These are phyloP conservation scores for Hymenoscyphus infarciens DNA, from an alignment of 2,329 filamentous ascomycete species.

Conservation along the genomic window DNA sequence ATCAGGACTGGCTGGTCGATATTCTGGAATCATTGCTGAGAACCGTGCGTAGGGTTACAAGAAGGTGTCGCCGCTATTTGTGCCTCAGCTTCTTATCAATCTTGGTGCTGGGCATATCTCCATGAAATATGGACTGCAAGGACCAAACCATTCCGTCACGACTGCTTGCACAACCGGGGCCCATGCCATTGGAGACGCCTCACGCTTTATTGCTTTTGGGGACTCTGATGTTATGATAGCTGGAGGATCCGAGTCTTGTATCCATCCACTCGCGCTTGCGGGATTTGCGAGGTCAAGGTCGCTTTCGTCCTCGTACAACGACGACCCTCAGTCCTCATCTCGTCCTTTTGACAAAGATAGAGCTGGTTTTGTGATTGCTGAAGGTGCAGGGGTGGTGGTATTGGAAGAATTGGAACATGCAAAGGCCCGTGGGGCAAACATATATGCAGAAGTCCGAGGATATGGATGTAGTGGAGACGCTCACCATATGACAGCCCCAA, in stretches of 20 bases:
- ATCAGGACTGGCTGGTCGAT: conserved; percentile 2
- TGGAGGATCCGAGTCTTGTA: conserved; percentile 92
- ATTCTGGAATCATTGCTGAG: conserved; percentile 22
- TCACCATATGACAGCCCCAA: conserved; percentile 88
- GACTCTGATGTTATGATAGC: conserved; percentile 95
- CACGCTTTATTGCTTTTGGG: conserved; percentile 85
- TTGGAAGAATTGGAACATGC: conserved; percentile 92
- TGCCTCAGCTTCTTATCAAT: conserved; percentile 90
- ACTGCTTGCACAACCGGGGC: conserved; percentile 96
- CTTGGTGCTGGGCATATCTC: conserved; percentile 91
- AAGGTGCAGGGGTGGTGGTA: conserved; percentile 83
- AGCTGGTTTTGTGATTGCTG: conserved; percentile 85
- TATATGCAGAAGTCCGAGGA: conserved; percentile 85
- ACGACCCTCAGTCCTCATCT: conserved; percentile 66
- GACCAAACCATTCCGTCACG: conserved; percentile 87
- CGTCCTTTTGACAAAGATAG: conserved; percentile 81
- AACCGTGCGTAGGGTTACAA: conserved; percentile 67
- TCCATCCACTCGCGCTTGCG: conserved; percentile 88
- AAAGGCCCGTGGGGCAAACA: conserved; percentile 68
- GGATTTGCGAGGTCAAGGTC: conserved; percentile 88
- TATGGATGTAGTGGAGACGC: conserved; percentile 92
- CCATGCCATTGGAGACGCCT: conserved; percentile 90
- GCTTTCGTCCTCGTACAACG: conserved; percentile 76
- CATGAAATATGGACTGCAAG: conserved; percentile 85
- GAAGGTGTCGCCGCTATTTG: conserved; percentile 90